Evolutionary conservation across 1,139 yeast species (phyloP).

Genomic region (Suhomyces bokatorum): DNA sequence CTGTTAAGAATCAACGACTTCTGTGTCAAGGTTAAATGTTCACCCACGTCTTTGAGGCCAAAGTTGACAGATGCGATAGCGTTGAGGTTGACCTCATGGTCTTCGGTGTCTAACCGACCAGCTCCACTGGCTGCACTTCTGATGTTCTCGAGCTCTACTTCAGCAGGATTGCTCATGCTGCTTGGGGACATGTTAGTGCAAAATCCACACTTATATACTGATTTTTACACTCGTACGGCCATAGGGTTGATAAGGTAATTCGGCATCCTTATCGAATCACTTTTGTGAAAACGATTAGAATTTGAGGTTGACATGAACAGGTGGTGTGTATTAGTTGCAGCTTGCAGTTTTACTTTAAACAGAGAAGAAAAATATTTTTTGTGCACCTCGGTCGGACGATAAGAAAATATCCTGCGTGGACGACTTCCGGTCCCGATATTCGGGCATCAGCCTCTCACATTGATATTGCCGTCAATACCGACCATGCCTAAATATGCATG

Average conservation of each 20-base stretch:
- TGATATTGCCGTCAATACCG: too few relatives aligned
- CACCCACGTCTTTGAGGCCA: constrained; percentile 28
- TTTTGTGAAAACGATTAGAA: neutral
- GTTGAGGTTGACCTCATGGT: constrained; percentile 12
- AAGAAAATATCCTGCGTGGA: neutral
- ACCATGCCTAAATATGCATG: too few relatives aligned
- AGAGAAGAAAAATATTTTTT: neutral
- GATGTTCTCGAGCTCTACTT: constrained; percentile 5
- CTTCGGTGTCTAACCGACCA: constrained; percentile 9
- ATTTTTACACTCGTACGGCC: too few relatives aligned
- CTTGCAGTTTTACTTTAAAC: neutral
- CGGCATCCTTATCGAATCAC: neutral
- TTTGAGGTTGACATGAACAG: neutral
- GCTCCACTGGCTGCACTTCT: constrained; percentile 8
- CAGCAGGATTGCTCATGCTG: neutral
- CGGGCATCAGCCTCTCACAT: too few relatives aligned
- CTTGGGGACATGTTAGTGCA: neutral
- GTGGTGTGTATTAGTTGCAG: neutral
- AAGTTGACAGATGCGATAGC: constrained; percentile 23
- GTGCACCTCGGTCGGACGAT: neutral
- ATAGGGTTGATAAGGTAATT: neutral
- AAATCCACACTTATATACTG: neutral
- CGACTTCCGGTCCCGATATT: neutral
- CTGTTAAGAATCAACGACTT: constrained; percentile 25
- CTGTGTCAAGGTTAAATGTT: constrained; percentile 25